Percentiles rank a stretch among this genome's conserved stretches.
Conservation (phyloP, 306 rosid species). For the Ceratonia siliqua region DNA sequence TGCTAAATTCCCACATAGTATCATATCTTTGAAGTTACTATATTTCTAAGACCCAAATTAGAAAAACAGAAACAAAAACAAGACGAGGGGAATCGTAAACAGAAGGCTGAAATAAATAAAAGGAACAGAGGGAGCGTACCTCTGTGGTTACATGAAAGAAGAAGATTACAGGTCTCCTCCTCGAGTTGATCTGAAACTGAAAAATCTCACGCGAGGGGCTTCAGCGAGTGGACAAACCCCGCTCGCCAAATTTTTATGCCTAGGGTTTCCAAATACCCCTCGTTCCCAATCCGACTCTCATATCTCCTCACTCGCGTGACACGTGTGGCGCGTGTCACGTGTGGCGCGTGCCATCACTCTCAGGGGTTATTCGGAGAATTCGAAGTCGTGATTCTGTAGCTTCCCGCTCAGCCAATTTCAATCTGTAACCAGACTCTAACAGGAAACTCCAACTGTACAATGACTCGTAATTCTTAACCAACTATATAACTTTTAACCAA, state of each 20-base stretch:
- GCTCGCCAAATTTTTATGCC: constrained; percentile 31
- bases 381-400: not conserved
- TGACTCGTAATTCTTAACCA: not conserved
- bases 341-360: constrained; percentile 33
- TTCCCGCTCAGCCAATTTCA: constrained; percentile 12
- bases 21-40: not conserved
- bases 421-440: not conserved
- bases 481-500: not conserved
- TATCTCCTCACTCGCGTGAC: constrained; percentile 31
- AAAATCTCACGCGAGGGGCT: constrained; percentile 46
- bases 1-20: not conserved
- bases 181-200: constrained; percentile 11
- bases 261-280: constrained; percentile 45
- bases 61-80: no score
- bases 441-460: not conserved
- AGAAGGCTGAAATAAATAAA: not conserved
- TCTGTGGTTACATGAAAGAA: not conserved
- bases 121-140: not conserved
- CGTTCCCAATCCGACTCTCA: constrained; percentile 33
- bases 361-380: not conserved
- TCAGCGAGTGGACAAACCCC: constrained; percentile 43
- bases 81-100: not conserved
- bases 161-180: not conserved
- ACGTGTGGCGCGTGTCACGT: constrained; percentile 42
- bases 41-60: not conserved